Percentiles rank a stretch among this genome's conserved stretches.
Conservation (phyloP, 805 yeast species). For the Candida sithepensis region DNA sequence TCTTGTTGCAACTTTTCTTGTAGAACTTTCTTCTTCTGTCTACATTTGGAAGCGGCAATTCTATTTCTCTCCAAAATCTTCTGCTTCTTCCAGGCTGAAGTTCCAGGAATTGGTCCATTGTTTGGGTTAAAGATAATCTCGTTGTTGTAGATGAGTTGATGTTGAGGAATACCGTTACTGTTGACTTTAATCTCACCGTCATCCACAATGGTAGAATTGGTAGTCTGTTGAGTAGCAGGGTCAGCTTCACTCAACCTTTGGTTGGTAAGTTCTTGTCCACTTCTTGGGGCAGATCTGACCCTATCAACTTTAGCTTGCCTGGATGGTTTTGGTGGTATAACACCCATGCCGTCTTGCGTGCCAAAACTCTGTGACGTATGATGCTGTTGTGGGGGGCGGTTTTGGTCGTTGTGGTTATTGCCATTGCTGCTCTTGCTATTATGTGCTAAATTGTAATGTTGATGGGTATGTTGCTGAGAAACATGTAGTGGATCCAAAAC, state of each 20-base stretch:
- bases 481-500: neutral
- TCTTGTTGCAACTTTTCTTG: constrained; percentile 65
- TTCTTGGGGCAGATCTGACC: neutral
- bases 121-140: constrained; percentile 52
- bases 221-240: neutral
- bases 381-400: too few relatives aligned
- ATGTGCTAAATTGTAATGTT: neutral
- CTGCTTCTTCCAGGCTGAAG: constrained; percentile 68
- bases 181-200: constrained; percentile 23
- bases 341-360: neutral
- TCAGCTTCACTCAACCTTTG: neutral
- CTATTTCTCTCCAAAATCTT: constrained; percentile 85
- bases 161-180: constrained; percentile 40
- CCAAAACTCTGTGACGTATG: neutral
- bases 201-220: neutral
- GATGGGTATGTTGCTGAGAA: neutral
- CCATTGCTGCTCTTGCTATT: neutral
- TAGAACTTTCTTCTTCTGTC: constrained; percentile 85
- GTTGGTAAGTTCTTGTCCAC: neutral
- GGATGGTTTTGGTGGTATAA: neutral
- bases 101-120: constrained; percentile 58
- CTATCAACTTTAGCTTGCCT: neutral
- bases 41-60: constrained; percentile 92
- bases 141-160: constrained; percentile 49
- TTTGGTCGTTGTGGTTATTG: neutral